These are phyloP conservation scores for Magnolia changhungtana DNA, from an alignment of 164 flowering plant genomes.

Conservation along the genomic window DNA sequence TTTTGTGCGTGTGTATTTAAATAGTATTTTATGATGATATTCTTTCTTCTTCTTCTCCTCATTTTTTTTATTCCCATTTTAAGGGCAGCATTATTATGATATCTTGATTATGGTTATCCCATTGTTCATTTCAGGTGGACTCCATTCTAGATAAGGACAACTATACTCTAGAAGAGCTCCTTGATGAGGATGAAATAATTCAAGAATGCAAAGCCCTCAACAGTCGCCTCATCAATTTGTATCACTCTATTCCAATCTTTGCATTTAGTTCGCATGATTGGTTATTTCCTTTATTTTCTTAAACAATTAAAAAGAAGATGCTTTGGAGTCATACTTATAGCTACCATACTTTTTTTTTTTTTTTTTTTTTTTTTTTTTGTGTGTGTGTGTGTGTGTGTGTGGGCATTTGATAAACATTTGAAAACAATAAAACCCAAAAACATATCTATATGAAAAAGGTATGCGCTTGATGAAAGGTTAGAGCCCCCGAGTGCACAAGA, in stretches of 20 bases:
- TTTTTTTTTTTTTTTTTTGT: too few relatives aligned
- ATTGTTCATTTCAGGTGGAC: conserved; percentile 57
- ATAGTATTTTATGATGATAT: background rate
- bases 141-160: conserved; percentile 77
- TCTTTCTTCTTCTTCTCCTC: background rate
- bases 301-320: too few relatives aligned
- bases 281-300: background rate
- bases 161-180: conserved; percentile 77
- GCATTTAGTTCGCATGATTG: background rate
- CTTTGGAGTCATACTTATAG: too few relatives aligned
- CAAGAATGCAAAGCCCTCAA: conserved; percentile 97
- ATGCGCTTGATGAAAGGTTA: too few relatives aligned
- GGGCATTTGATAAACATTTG: too few relatives aligned
- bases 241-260: conserved; percentile 17
- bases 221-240: conserved; percentile 88
- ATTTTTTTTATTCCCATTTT: background rate
- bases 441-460: too few relatives aligned
- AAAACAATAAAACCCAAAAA: too few relatives aligned
- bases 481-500: too few relatives aligned
- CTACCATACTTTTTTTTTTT: too few relatives aligned
- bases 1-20: background rate
- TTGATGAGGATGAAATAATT: conserved; percentile 92
- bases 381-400: too few relatives aligned
- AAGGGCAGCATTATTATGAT: background rate
- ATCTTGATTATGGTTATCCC: background rate